Percentiles rank a stretch among this genome's conserved stretches.
Evolutionary conservation across 208 protist genomes (phyloP).

Genomic region (Blechomonas ayalai): DNA sequence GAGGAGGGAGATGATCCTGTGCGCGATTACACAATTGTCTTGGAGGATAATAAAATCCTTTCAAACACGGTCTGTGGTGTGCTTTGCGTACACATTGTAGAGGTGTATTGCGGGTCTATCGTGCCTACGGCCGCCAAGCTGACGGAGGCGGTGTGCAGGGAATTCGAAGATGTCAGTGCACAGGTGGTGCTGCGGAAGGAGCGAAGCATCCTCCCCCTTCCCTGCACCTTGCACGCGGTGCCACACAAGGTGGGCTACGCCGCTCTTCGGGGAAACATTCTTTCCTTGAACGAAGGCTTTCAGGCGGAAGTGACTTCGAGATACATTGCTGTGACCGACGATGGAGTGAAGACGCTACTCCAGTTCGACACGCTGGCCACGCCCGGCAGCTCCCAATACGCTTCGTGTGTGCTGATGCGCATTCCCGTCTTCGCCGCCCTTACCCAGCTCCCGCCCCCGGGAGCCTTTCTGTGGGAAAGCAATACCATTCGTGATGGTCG

Average conservation of each 20-base stretch:
- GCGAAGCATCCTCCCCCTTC: constrained; percentile 6
- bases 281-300: constrained; percentile 35
- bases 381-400: constrained; percentile 33
- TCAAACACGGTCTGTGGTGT: constrained; percentile 43
- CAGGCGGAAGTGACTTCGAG: constrained; percentile 60
- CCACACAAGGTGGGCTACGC: constrained; percentile 30
- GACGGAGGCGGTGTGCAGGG: constrained; percentile 16
- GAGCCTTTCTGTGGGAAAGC: constrained; percentile 51
- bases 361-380: constrained; percentile 56
- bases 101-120: constrained; percentile 25
- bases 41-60: constrained; percentile 60
- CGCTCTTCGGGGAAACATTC: constrained; percentile 38
- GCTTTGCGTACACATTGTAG: constrained; percentile 59
- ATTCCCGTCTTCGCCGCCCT: constrained; percentile 51
- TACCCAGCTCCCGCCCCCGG: constrained; percentile 40
- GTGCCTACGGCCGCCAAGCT: constrained; percentile 22
- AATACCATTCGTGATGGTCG: constrained; percentile 45
- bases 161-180: constrained; percentile 35
- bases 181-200: constrained; percentile 20
- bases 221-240: constrained; percentile 25
- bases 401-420: constrained; percentile 49
- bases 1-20: neutral
- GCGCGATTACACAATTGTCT: constrained; percentile 21
- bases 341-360: constrained; percentile 41
- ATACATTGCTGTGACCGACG: constrained; percentile 43